phyloP scores from a whole-genome alignment of 495 filamentous ascomycete genomes.

The Hyaloscypha hepaticicola region DNA sequence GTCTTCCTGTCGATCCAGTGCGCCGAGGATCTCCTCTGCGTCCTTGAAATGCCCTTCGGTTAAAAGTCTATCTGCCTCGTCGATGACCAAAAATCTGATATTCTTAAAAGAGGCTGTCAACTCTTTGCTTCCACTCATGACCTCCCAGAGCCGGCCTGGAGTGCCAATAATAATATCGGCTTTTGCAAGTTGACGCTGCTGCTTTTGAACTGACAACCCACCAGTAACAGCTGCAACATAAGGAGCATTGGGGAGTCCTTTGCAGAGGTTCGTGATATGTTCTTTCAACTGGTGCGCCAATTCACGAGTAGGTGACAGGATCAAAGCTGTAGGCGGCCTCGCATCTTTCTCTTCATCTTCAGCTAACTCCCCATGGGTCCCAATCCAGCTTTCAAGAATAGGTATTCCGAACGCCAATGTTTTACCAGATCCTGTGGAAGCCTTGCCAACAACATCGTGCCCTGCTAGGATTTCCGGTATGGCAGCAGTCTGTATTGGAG shows the following conservation, averaged over 20 bases:
- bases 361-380: constrained; percentile 39
- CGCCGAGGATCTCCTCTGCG: constrained; percentile 75
- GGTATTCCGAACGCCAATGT: constrained; percentile 82
- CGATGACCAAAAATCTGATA: constrained; percentile 82
- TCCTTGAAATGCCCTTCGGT: constrained; percentile 96
- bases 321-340: constrained; percentile 70
- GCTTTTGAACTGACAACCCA: constrained; percentile 88
- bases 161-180: constrained; percentile 92
- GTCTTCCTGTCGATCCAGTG: constrained; percentile 59
- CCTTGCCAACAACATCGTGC: constrained; percentile 78
- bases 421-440: constrained; percentile 80
- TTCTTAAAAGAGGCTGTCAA: constrained; percentile 47
- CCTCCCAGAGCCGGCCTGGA: constrained; percentile 91
- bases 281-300: constrained; percentile 84
- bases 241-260: constrained; percentile 57
- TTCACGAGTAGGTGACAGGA: constrained; percentile 90
- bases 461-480: constrained; percentile 76
- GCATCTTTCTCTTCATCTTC: constrained; percentile 35
- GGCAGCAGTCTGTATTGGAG: constrained; percentile 69
- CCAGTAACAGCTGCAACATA: constrained; percentile 83
- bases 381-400: constrained; percentile 65
- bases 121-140: constrained; percentile 63
- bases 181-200: constrained; percentile 70
- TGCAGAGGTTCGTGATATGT: constrained; percentile 73
- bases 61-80: constrained; percentile 91